Base-by-base conservation (phyloP, 345 rosid genomes). In the Populus deltoides region DNA sequence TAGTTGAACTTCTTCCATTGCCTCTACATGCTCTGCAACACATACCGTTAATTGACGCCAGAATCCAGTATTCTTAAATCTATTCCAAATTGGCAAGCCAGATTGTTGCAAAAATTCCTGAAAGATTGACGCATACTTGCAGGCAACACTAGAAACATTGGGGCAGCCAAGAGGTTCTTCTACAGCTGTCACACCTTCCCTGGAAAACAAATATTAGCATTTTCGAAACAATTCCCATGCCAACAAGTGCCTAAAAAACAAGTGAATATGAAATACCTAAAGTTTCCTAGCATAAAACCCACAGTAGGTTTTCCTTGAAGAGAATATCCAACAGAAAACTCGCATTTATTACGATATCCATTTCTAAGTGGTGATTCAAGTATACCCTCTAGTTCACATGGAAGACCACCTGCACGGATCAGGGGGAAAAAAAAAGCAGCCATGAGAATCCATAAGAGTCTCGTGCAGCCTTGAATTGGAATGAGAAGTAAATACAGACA, bases 151-250 rank as follows among this genome's bases (percentile, higher is more conserved):
- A 8, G 98, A 93, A 77, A 96, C 94, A 84, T 96, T 96, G 75
- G 97, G 98, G 82, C 99, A 96, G 85, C 90, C 87, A 75, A 81
- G 77, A 72, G 99, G 97, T 81, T 90, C 97, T 87, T 89, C 97
- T 2, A 96, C 97, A 81, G 98, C 99, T 68, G 99, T 96, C 73
- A 96, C 97, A 49, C 99, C 97, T 80, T 90, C 97, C 83, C 99
- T 93, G 86, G 39, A 85, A 80, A 75, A 67, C 5, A 55, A 71
- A 39, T 66, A 72, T 62, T 6, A 63, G 20, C 65, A 24, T 78
- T 77, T 83, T 83, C 78, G 70, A 68, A 49, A 49, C 29, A 65
- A 36, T 51, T 25, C 78, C 68, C 70, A 81, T 20, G 77, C 75
- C 55, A 74, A n/a, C 53, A 75, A 79, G 57, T 62, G 78, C 73